These are phyloP conservation scores for Candida bentonensis DNA, from an alignment of 805 yeast species.

Conservation along the genomic window DNA sequence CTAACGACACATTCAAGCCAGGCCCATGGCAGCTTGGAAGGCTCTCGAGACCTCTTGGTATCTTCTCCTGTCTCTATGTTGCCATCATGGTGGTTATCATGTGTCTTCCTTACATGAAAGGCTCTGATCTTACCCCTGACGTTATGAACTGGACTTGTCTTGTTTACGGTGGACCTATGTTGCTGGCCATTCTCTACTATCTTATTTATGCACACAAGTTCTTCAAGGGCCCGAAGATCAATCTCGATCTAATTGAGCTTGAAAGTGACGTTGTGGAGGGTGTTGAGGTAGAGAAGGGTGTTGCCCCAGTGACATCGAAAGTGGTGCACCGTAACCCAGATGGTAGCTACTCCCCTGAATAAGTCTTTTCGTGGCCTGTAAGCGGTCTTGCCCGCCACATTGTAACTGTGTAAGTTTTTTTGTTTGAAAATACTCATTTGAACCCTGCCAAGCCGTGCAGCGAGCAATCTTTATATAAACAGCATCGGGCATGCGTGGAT, in stretches of 20 bases:
- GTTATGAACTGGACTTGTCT: constrained; percentile 54
- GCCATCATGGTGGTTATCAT: neutral
- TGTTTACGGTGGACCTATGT: constrained; percentile 47
- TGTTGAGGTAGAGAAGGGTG: neutral
- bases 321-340: neutral
- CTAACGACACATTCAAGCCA: constrained; percentile 36
- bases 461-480: too few species aligned
- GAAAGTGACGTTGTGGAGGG: constrained; percentile 1
- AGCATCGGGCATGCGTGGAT: too few species aligned
- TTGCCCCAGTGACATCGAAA: neutral
- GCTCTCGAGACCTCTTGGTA: constrained; percentile 10
- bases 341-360: neutral
- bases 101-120: neutral
- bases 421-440: too few species aligned
- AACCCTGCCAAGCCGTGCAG: too few species aligned
- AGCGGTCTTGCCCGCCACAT: too few species aligned
- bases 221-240: constrained; percentile 49
- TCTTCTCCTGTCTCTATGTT: neutral
- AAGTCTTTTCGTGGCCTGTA: too few species aligned
- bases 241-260: constrained; percentile 21
- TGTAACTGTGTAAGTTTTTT: too few species aligned
- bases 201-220: constrained; percentile 40
- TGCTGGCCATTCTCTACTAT: constrained; percentile 36
- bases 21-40: constrained; percentile 60
- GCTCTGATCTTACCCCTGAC: constrained; percentile 32